Conservation (phyloP, 257 asterid species). For the Nemophila menziesii region DNA sequence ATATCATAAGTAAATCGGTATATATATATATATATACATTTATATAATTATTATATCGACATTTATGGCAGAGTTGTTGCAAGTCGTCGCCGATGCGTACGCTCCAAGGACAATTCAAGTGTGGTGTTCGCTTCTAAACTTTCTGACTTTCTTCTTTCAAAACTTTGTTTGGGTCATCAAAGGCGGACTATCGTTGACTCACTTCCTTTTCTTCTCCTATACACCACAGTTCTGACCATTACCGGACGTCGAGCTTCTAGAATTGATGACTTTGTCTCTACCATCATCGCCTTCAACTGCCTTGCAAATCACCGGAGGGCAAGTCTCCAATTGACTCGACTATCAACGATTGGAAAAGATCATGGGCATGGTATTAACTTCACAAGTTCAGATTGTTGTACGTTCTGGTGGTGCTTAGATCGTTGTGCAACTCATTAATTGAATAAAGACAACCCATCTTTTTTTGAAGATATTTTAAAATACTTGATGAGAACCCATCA, state of each 20-base stretch:
- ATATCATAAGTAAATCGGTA: too few relatives aligned
- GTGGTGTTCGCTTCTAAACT: constrained; percentile 78
- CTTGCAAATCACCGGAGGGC: constrained; percentile 10
- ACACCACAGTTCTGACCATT: constrained; percentile 50
- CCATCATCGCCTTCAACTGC: constrained; percentile 12
- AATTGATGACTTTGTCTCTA: too few relatives aligned
- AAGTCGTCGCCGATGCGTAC: constrained; percentile 37
- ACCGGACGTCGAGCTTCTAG: constrained; percentile 60
- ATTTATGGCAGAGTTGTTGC: constrained; percentile 73
- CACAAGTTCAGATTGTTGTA: too few relatives aligned
- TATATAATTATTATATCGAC: too few relatives aligned
- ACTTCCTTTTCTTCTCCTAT: constrained; percentile 47
- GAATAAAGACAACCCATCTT: too few relatives aligned
- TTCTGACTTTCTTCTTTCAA: constrained; percentile 77
- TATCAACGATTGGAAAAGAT: constrained; percentile 16
- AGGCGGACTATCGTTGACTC: constrained; percentile 69
- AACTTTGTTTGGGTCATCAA: constrained; percentile 87
- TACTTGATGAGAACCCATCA: too few relatives aligned
- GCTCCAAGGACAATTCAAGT: constrained; percentile 72
- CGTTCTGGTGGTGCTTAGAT: too few relatives aligned
- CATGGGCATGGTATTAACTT: too few relatives aligned
- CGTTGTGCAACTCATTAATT: too few relatives aligned
- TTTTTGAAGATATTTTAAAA: too few relatives aligned
- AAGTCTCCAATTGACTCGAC: constrained; percentile 3
- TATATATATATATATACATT: too few relatives aligned